phyloP scores from a whole-genome alignment of 1,284 basidiomycete species.

The Wolfiporia cocos region DNA sequence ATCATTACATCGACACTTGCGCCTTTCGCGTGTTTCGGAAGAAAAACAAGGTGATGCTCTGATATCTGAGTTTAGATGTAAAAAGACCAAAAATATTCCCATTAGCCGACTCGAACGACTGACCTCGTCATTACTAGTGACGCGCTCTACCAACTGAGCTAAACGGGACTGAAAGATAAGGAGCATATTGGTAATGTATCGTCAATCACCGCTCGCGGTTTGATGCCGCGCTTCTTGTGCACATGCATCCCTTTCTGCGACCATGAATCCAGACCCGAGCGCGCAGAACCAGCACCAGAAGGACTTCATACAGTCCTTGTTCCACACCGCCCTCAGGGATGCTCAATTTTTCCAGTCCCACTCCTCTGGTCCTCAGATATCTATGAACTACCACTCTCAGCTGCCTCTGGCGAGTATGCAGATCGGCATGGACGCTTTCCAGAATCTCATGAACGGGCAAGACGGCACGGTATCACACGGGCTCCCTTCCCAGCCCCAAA shows the following conservation, averaged over 20 bases:
- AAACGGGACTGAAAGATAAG: conserved; percentile 22
- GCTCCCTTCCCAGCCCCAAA: conserved; percentile 12
- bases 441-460: conserved; percentile 41
- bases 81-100: conserved; percentile 25
- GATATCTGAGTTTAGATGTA: too few species aligned
- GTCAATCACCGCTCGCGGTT: too few species aligned
- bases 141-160: conserved; percentile 59
- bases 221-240: too few species aligned
- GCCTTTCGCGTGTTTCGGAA: too few species aligned
- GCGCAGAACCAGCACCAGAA: conserved; percentile 30
- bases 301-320: conserved; percentile 38
- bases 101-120: conserved; percentile 38
- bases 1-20: too few species aligned
- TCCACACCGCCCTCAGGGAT: conserved; percentile 23
- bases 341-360: conserved; percentile 15
- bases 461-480: conserved; percentile 13
- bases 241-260: conserved; percentile 1
- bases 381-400: conserved; percentile 20
- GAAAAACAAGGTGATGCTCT: too few species aligned
- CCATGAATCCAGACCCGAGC: conserved; percentile 11
- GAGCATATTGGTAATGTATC: neutral
- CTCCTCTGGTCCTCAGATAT: conserved; percentile 14
- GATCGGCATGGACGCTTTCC: conserved; percentile 42
- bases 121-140: conserved; percentile 50
- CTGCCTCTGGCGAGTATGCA: conserved; percentile 18